phyloP scores from a whole-genome alignment of 306 rosid species.

The Dalbergia cultrata region DNA sequence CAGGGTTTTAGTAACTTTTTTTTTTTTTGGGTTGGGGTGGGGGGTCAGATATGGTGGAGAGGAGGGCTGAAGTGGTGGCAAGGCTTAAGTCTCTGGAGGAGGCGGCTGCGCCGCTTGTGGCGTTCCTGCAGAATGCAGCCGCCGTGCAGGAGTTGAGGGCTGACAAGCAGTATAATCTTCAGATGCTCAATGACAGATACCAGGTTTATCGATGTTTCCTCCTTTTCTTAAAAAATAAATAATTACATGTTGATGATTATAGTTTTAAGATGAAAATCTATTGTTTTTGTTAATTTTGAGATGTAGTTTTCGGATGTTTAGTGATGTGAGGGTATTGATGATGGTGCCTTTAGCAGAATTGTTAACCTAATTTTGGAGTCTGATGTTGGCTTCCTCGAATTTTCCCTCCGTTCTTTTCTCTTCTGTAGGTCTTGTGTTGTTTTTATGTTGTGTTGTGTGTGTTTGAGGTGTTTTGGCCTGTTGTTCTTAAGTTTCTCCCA shows the following conservation, averaged over 20 bases:
- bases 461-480: background rate
- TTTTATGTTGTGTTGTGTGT: no score
- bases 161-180: conserved; percentile 90
- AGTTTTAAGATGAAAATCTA: background rate
- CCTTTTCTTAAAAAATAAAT: background rate
- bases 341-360: background rate
- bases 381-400: background rate
- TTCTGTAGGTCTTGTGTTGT: background rate
- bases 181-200: conserved; percentile 88
- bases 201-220: conserved; percentile 58
- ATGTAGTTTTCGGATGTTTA: no score
- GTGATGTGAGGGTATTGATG: background rate
- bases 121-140: conserved; percentile 74
- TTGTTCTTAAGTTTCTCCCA: background rate
- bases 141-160: conserved; percentile 91
- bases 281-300: background rate
- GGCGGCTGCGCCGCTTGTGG: conserved; percentile 87
- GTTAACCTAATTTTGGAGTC: background rate
- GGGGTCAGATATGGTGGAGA: conserved; percentile 52
- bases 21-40: background rate
- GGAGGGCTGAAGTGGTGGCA: conserved; percentile 47
- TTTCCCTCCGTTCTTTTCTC: background rate
- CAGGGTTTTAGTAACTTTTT: background rate
- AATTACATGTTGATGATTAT: background rate
- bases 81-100: conserved; percentile 60